Evolutionary conservation across 352 stramenopile species (phyloP), one percentile per base, ranked within the genome.

Genomic region (Phytophthora europaea): DNA sequence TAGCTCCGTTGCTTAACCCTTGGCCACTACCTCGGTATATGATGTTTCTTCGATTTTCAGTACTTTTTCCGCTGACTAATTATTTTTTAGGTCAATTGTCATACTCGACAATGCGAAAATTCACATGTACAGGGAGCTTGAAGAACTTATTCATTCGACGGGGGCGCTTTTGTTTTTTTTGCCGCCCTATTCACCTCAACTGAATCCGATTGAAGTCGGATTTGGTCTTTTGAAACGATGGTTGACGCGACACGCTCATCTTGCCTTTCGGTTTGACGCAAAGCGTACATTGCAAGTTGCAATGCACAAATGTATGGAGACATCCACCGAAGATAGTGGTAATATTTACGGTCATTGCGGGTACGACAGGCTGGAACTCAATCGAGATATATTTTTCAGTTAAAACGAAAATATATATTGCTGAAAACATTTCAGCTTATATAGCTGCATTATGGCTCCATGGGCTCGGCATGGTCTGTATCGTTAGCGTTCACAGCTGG

Each of bases 201-300:
- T 61, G n/a, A 61, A 61, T 16, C 54, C n/a, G 4, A 61, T 61
- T n/a, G 33, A 50, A 18, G 54, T 50, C 5, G 31, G 54, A 16
- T 22, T 50, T n/a, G 40, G 40, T 7, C 15, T 50, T 12, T 50
- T 20, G 40, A 50, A 50, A 8, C 15, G 40, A n/a, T 50, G 40
- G 40, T 50, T 50, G 16, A 20, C 40, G 4, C 40, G 40, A 4
- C 40, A 50, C 18, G 40, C 40, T 50, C 40, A 18, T 50, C 40
- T 22, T 50, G 40, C 40, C 16, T 50, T 50, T n/a, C 40, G 40
- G 4, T 50, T 50, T 22, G 40, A 50, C n/a, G 16, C 16, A 50
- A 50, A 50, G 6, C 40, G 40, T 7, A 50, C 40, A 6, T 50
- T 50, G 16, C 40, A 50, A 20, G 40, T 50, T 3, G 40, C 40